phyloP scores from a whole-genome alignment of 768 basidiomycete genomes.

The Leccinum sublutescens region DNA sequence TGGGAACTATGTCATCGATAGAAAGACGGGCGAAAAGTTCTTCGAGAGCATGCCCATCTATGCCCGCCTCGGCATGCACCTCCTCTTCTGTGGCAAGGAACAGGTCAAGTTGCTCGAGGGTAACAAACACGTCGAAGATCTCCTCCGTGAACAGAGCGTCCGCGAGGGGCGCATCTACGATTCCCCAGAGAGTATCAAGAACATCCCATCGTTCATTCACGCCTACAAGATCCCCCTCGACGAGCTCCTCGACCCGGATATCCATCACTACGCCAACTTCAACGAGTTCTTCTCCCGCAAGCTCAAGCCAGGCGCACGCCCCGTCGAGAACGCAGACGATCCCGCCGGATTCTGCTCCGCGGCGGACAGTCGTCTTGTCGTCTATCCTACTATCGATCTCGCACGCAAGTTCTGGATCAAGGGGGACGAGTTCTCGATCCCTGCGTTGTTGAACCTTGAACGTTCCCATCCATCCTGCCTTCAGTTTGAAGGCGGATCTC shows the following conservation, averaged over 20 bases:
- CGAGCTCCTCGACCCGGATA: constrained; percentile 65
- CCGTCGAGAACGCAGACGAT: constrained; percentile 54
- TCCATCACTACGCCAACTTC: constrained; percentile 61
- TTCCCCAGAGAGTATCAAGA: constrained; percentile 46
- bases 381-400: constrained; percentile 54
- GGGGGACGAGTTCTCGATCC: constrained; percentile 67
- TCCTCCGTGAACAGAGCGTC: constrained; percentile 55
- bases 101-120: constrained; percentile 48
- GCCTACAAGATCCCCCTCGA: constrained; percentile 53
- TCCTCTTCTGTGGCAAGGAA: constrained; percentile 61
- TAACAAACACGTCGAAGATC: constrained; percentile 44
- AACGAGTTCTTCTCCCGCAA: constrained; percentile 75
- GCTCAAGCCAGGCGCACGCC: constrained; percentile 58
- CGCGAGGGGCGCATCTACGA: constrained; percentile 59
- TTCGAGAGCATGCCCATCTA: constrained; percentile 79
- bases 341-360: constrained; percentile 55
- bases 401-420: constrained; percentile 79
- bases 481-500: constrained; percentile 42
- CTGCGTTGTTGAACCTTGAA: constrained; percentile 51
- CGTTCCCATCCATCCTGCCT: constrained; percentile 41
- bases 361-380: constrained; percentile 74
- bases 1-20: constrained; percentile 56
- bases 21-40: constrained; percentile 48
- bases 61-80: constrained; percentile 71
- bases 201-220: constrained; percentile 54